Base-by-base conservation (phyloP, 2,329 filamentous ascomycete genomes). In the Penicillium freii region DNA sequence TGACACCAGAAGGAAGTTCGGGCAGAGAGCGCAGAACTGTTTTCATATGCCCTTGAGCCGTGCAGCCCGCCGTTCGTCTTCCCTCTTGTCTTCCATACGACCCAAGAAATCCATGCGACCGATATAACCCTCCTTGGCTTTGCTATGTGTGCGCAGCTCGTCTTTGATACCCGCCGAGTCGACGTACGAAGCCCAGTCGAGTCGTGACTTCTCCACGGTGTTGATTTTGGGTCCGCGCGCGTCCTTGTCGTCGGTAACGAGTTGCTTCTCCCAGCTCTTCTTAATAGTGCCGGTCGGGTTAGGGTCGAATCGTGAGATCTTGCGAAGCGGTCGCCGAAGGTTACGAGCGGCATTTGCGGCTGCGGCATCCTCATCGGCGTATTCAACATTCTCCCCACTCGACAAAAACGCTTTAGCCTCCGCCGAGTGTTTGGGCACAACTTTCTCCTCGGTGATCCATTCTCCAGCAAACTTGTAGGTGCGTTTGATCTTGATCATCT, bases 181-280 rank as follows among this genome's bases (percentile, higher is more conserved):
- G 40, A 88, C 85, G 66, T 85, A 86, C 11, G 81, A 80, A 21
- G 83, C 84, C 85, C 85, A 88, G 64, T 88, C 85, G 66, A 87
- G 74, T 52, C 84, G 80, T 31, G 82, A 86, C 71, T 87, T 88
- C 71, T 87, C 84, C 49, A 88, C 83, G 0, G 85, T 86, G 62
- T 86, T 87, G 73, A 88, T 81, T 66, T 86, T 87, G 57, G 82
- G 81, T 66, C 81, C 74, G 73, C 80, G 65, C 68, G 77, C 60
- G 31, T 68, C 69, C 38, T 66, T 64, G 8, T 65, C 65, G 47
- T 63, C 67, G 0, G 66, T 54, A 23, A 62, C 52, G 57, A 74
- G 54, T 38, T 74, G 71, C 55, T 75, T 77, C 66, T 75, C 73
- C 76, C 75, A 77, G 63, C 71, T 78, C 59, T 75, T 77, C 66